Conservation (phyloP, 768 basidiomycete genomes). For the Arthromyces matolae region DNA sequence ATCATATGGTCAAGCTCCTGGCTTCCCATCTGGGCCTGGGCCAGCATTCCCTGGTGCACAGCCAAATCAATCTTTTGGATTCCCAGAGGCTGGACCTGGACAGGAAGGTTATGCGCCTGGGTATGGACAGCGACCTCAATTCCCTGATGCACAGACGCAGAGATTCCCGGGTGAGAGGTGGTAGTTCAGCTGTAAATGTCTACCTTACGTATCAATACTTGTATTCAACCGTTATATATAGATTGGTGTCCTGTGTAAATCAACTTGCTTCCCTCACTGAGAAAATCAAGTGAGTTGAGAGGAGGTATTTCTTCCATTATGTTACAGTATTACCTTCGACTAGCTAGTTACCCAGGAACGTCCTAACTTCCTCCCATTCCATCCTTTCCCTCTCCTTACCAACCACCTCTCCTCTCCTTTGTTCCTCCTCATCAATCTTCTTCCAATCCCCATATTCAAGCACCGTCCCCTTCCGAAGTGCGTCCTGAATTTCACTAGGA, state of each 20-base stretch:
- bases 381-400: slow-evolving; percentile 80
- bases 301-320: no score
- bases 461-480: slow-evolving; percentile 38
- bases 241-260: no score
- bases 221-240: no score
- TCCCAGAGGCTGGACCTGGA: slow-evolving; percentile 12
- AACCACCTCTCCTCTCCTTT: slow-evolving; percentile 45
- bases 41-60: slow-evolving; percentile 36
- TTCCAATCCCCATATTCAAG: slow-evolving; percentile 75
- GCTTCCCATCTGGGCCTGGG: slow-evolving; percentile 23
- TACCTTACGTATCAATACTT: no score
- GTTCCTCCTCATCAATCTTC: slow-evolving; percentile 68
- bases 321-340: no score
- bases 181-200: no score
- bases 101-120: slow-evolving; percentile 10
- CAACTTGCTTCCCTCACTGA: no score
- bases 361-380: slow-evolving; percentile 56
- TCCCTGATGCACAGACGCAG: slow-evolving; percentile 25
- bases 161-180: background rate
- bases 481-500: slow-evolving; percentile 46
- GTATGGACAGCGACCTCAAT: slow-evolving; percentile 19
- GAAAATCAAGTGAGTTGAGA: no score
- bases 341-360: slow-evolving; percentile 27
- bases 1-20: slow-evolving; percentile 26
- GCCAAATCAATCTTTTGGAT: no score